A percentile compares a stretch with the other conserved stretches of the same genome.
phyloP scores from a whole-genome alignment of 1,139 yeast genomes.

The Geotrichum fermentans region DNA sequence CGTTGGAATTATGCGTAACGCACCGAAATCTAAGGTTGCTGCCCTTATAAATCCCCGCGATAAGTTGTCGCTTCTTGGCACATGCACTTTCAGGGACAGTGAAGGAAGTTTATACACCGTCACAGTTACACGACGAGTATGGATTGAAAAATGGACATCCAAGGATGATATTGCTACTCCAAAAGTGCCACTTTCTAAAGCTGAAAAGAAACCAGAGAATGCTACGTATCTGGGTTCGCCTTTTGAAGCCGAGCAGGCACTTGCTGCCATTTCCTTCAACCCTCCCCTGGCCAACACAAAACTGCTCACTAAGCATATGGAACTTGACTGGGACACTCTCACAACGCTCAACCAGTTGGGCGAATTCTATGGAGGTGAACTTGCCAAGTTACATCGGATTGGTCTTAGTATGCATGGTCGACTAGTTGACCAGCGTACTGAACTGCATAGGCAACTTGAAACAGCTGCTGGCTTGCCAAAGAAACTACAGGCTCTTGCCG shows the following conservation, averaged over 20 bases:
- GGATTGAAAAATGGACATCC: slow-evolving; percentile 6
- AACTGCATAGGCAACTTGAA: slow-evolving; percentile 40
- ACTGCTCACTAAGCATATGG: slow-evolving; percentile 17
- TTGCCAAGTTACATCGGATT: slow-evolving; percentile 31
- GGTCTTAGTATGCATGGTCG: slow-evolving; percentile 36
- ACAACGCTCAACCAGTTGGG: slow-evolving; percentile 30
- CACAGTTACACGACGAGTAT: slow-evolving; percentile 3
- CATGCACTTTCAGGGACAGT: not conserved
- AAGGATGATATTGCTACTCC: not conserved
- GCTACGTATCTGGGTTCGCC: slow-evolving; percentile 10
- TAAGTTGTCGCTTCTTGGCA: not conserved
- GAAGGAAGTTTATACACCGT: slow-evolving; percentile 2
- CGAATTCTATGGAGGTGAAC: slow-evolving; percentile 24
- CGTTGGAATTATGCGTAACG: not conserved
- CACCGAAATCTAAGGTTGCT: slow-evolving; percentile 3
- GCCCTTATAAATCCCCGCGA: not conserved
- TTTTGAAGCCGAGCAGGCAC: not conserved
- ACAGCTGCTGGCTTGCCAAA: slow-evolving; percentile 20
- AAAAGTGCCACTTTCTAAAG: not conserved
- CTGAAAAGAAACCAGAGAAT: not conserved
- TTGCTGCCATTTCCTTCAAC: slow-evolving; percentile 6
- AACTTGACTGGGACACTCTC: slow-evolving; percentile 24
- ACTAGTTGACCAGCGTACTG: slow-evolving; percentile 35
- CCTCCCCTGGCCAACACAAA: slow-evolving; percentile 3
- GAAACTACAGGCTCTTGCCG: slow-evolving; percentile 27